phyloP scores from a whole-genome alignment of 169 alveolate species.

The Besnoitia besnoiti region DNA sequence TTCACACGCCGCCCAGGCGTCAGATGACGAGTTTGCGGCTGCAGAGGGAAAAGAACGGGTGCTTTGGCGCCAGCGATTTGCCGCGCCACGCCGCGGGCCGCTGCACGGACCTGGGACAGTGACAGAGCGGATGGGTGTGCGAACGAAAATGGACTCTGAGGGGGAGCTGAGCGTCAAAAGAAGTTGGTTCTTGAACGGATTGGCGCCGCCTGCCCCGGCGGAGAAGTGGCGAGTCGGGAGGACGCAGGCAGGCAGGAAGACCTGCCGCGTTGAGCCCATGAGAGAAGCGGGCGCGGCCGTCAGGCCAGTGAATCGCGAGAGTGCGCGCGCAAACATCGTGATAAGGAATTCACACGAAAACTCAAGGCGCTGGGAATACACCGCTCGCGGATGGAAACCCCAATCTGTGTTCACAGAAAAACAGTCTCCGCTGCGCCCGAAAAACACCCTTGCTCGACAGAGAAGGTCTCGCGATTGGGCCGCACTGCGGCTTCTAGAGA shows the following conservation, averaged over 20 bases:
- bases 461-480: no score
- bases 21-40: no score
- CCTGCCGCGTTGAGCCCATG: neutral
- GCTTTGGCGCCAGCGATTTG: no score
- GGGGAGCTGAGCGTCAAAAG: slow-evolving; percentile 75
- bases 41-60: no score
- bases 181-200: slow-evolving; percentile 63
- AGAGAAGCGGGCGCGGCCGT: neutral
- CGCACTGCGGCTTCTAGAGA: no score
- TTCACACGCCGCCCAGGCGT: no score
- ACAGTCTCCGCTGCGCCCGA: no score
- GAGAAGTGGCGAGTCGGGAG: neutral
- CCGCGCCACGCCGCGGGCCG: slow-evolving; percentile 63
- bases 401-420: no score
- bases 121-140: slow-evolving; percentile 70
- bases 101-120: slow-evolving; percentile 74
- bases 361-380: no score
- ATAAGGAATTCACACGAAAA: neutral
- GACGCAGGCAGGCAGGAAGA: neutral
- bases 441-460: no score
- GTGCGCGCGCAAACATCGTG: neutral
- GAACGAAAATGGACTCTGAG: slow-evolving; percentile 66
- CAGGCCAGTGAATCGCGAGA: neutral
- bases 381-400: no score
- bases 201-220: neutral